Conservation (phyloP, 2,329 filamentous ascomycete species). For the Lasiodiplodia sp. region DNA sequence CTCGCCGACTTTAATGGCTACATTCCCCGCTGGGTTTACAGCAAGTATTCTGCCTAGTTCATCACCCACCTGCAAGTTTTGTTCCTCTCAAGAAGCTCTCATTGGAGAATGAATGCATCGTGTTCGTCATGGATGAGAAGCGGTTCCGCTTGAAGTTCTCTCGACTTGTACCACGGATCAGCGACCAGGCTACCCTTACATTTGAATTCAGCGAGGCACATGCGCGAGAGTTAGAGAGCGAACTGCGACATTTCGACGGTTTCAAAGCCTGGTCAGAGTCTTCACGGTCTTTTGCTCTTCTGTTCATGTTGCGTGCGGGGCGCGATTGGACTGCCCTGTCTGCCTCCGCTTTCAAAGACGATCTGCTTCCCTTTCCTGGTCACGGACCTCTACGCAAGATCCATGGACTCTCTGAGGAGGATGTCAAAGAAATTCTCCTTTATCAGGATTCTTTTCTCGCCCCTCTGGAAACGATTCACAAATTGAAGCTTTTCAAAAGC, state of each 20-base stretch:
- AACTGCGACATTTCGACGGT: neutral
- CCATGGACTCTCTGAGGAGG: neutral
- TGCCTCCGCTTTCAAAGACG: neutral
- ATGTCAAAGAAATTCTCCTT: neutral
- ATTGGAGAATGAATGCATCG: neutral
- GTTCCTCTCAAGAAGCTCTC: neutral
- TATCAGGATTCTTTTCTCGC: neutral
- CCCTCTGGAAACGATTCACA: neutral
- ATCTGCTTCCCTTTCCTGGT: neutral
- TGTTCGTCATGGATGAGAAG: neutral
- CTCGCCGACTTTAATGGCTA: neutral
- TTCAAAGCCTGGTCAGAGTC: neutral
- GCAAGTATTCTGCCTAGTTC: neutral
- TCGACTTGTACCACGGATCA: neutral
- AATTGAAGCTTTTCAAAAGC: neutral
- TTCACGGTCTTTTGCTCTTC: neutral
- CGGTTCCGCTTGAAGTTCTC: neutral
- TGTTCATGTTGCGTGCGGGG: neutral
- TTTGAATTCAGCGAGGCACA: neutral
- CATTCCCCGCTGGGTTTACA: neutral
- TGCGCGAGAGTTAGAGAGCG: neutral
- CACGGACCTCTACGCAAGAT: neutral
- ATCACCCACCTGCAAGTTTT: neutral
- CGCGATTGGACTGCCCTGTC: neutral
- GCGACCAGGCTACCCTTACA: neutral